A percentile compares a stretch with the other conserved stretches of the same genome.
Evolutionary conservation across 2,329 filamentous ascomycete genomes (phyloP).

Genomic region (Fusarium sp.): DNA sequence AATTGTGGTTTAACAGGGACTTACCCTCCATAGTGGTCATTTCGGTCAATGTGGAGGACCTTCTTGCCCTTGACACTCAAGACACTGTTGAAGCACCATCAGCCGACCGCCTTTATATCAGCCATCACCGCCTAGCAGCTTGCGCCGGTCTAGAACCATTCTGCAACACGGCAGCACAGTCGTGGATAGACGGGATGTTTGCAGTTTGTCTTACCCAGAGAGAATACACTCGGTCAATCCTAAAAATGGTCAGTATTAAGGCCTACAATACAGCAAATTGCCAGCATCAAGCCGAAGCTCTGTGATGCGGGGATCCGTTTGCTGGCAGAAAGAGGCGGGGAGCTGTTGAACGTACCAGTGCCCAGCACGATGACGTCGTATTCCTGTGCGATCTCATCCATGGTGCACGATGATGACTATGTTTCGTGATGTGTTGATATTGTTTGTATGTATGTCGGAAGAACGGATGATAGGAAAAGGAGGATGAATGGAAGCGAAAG

Average conservation of each 20-base stretch:
- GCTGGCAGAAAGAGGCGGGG: conserved; percentile 33
- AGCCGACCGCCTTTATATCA: conserved; percentile 47
- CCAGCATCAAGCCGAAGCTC: conserved; percentile 32
- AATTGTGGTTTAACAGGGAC: conserved; percentile 54
- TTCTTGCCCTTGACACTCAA: conserved; percentile 99
- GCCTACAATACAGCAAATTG: conserved; percentile 12
- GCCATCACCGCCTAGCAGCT: conserved; percentile 30
- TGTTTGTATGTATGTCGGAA: conserved; percentile 11
- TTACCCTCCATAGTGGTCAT: conserved; percentile 98
- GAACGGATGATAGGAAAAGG: conserved; percentile 17
- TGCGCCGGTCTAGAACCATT: conserved; percentile 17
- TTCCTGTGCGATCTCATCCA: conserved; percentile 98
- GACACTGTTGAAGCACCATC: conserved; percentile 68
- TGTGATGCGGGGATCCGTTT: conserved; percentile 44
- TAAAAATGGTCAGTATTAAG: conserved; percentile 58
- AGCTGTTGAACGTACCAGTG: conserved; percentile 79
- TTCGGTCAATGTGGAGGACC: conserved; percentile 98
- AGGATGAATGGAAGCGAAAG: conserved; percentile 39
- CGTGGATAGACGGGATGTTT: neutral
- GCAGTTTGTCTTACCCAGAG: conserved; percentile 79
- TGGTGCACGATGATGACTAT: conserved; percentile 60
- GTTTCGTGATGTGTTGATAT: conserved; percentile 30
- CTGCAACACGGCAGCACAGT: conserved; percentile 16
- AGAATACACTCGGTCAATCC: conserved; percentile 99
- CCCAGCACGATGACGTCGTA: conserved; percentile 99